Evolutionary conservation across 768 basidiomycete species (phyloP).

Genomic region (Chalciporus pseudorubinellus): DNA sequence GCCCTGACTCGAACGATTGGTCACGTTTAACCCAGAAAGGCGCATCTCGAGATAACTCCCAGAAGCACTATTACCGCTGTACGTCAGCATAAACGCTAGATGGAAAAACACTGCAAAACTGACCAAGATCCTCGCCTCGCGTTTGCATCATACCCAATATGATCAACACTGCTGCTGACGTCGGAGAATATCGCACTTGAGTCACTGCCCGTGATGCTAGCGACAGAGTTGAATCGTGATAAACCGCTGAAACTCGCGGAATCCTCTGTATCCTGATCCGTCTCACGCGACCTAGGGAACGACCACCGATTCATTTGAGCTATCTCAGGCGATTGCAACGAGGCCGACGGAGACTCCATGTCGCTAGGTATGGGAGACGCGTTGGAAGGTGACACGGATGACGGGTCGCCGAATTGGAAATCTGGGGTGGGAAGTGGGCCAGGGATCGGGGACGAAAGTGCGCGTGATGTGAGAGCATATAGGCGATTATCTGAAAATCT

Average conservation of each 20-base stretch:
- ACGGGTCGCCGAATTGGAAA: constrained; percentile 64
- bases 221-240: constrained; percentile 60
- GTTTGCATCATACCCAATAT: constrained; percentile 31
- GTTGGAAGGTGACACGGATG: constrained; percentile 43
- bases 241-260: constrained; percentile 45
- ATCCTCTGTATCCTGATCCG: constrained; percentile 53
- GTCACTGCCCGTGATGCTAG: constrained; percentile 59
- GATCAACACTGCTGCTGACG: constrained; percentile 37
- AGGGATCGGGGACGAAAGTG: constrained; percentile 43
- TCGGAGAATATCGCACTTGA: constrained; percentile 53
- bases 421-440: constrained; percentile 62
- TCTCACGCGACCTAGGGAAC: constrained; percentile 40
- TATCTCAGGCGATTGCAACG: constrained; percentile 45
- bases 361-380: constrained; percentile 53
- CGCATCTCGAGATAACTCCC: constrained; percentile 30
- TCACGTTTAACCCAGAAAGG: constrained; percentile 32
- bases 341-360: constrained; percentile 21
- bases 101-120: constrained; percentile 8
- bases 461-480: constrained; percentile 48
- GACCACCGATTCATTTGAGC: constrained; percentile 37
- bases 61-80: constrained; percentile 26
- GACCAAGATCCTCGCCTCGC: constrained; percentile 34
- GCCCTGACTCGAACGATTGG: constrained; percentile 31
- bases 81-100: constrained; percentile 26
- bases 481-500: constrained; percentile 45